Conservation (phyloP, 2,329 filamentous ascomycete species). For the Aureobasidium sp. region DNA sequence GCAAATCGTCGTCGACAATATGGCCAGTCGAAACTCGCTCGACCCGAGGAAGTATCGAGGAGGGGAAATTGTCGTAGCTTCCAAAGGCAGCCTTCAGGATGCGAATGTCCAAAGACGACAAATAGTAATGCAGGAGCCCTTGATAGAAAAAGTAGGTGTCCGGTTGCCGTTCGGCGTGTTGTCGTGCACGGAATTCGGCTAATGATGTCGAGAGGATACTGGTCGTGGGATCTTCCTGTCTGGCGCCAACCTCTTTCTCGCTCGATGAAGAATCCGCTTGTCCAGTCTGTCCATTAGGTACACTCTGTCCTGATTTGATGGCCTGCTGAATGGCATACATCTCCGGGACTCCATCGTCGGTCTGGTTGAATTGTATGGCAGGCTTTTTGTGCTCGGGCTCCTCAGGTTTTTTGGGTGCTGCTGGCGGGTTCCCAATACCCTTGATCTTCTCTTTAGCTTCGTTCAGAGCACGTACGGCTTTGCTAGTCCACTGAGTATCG, state of each 20-base stretch:
- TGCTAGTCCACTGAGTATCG: conserved; percentile 85
- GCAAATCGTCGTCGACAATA: conserved; percentile 75
- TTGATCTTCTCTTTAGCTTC: conserved; percentile 69
- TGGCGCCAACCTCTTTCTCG: neutral
- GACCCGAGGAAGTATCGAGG: conserved; percentile 76
- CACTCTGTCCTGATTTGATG: conserved; percentile 38
- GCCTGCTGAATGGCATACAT: conserved; percentile 47
- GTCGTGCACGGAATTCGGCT: conserved; percentile 40
- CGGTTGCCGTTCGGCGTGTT: conserved; percentile 36
- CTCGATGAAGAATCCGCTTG: neutral
- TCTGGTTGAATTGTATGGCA: conserved; percentile 44
- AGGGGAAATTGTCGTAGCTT: conserved; percentile 72
- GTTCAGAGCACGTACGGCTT: conserved; percentile 67
- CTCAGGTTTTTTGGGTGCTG: conserved; percentile 43
- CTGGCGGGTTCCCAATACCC: conserved; percentile 60
- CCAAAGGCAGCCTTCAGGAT: conserved; percentile 88
- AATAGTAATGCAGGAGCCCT: conserved; percentile 77
- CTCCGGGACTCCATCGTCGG: conserved; percentile 41
- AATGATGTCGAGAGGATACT: conserved; percentile 35
- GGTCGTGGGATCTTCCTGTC: conserved; percentile 17
- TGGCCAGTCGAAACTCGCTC: conserved; percentile 86
- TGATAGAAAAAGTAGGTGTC: conserved; percentile 80
- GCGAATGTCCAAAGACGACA: conserved; percentile 84
- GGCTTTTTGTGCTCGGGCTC: conserved; percentile 39
- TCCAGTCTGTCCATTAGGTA: conserved; percentile 10